phyloP scores from a whole-genome alignment of 1,284 basidiomycete species.

The Termitomyces sp. region DNA sequence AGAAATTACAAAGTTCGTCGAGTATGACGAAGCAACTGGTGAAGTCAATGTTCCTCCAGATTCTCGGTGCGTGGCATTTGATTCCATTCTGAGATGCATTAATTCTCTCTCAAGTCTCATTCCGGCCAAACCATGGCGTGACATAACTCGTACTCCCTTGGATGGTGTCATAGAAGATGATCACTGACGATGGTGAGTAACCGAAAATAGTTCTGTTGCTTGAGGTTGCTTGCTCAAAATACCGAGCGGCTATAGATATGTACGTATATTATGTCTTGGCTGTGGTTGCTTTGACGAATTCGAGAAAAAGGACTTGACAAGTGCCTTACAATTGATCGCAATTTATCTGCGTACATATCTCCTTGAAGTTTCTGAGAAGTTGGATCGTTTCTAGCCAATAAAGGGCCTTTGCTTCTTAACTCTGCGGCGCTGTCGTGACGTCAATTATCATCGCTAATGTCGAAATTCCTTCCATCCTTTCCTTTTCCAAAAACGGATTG shows the following conservation, averaged over 20 bases:
- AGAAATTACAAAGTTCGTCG: conserved; percentile 60
- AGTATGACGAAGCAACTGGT: conserved; percentile 58
- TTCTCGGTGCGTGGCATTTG: conserved; percentile 7
- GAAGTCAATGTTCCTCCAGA: conserved; percentile 52
- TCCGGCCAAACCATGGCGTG: conserved; percentile 49
- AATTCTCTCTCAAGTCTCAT: conserved; percentile 28
- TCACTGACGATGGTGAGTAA: not conserved
- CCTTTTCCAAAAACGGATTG: not conserved
- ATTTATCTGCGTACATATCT: too few relatives aligned
- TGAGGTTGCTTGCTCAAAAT: too few relatives aligned
- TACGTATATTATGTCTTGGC: too few relatives aligned
- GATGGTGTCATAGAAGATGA: not conserved
- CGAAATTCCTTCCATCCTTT: not conserved
- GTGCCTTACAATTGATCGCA: not conserved
- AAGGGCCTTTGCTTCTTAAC: not conserved
- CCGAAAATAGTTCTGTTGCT: not conserved
- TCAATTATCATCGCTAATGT: not conserved
- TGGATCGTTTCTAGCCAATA: not conserved
- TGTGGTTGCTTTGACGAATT: not conserved
- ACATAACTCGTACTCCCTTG: conserved; percentile 31
- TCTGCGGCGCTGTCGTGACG: not conserved
- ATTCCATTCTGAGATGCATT: not conserved
- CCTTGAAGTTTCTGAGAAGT: not conserved
- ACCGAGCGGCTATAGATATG: not conserved
- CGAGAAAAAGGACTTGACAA: not conserved